Evolutionary conservation across 2,329 filamentous ascomycete genomes (phyloP).

Genomic region (Aspergillus spinulosporus): DNA sequence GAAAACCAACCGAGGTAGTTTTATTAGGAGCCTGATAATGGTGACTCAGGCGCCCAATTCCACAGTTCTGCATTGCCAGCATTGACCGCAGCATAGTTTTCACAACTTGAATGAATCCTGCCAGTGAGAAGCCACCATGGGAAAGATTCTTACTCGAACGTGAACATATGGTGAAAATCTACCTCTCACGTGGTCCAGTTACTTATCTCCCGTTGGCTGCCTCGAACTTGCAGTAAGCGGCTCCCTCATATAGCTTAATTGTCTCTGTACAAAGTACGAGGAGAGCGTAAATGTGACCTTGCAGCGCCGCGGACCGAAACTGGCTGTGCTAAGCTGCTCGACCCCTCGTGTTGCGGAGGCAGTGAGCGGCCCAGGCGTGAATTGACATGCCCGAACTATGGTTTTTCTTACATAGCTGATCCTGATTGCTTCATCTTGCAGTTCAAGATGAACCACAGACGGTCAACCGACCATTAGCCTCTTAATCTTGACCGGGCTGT

Average conservation of each 20-base stretch:
- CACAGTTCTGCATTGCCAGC: not conserved
- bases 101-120: no score
- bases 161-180: not conserved
- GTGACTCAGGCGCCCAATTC: not conserved
- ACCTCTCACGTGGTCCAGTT: not conserved
- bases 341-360: no score
- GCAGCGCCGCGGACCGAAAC: no score
- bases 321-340: no score
- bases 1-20: not conserved
- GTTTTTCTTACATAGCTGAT: no score
- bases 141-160: not conserved
- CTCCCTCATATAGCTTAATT: not conserved
- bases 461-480: no score
- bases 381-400: no score
- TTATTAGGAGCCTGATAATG: not conserved
- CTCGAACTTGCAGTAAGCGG: not conserved
- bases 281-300: not conserved
- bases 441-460: no score
- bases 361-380: no score
- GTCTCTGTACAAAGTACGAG: not conserved
- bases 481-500: no score
- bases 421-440: no score
- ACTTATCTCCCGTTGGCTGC: not conserved
- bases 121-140: not conserved
- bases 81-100: no score